Base-by-base conservation (phyloP, 148 eudicot species). In the Drosera capensis region DNA sequence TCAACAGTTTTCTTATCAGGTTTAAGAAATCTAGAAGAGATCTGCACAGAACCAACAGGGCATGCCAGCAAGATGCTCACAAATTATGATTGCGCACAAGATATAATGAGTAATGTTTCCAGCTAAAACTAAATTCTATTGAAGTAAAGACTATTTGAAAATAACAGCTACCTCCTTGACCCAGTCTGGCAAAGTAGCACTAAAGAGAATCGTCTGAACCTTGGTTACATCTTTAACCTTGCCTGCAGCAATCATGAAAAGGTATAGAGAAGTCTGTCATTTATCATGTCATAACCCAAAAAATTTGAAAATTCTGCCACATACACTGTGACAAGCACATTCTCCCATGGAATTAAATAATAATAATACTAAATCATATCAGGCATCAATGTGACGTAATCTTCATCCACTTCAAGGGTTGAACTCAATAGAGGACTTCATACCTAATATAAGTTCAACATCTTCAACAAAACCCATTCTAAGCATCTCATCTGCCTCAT, bases 401-500 rank as follows among this genome's bases (percentile, higher is more conserved):
- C n/a, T n/a, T n/a, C n/a, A n/a, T n/a, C n/a, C n/a, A n/a, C n/a
- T n/a, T n/a, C n/a, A n/a, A n/a, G n/a, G n/a, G n/a, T n/a, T n/a
- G n/a, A n/a, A n/a, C n/a, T n/a, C n/a, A n/a, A n/a, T n/a, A n/a
- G n/a, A n/a, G 22, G 47, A 45, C 36, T 36, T 22, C 69, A 20
- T 61, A 84, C 97, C 87, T 30, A 88, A 51, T 43, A 83, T 88
- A 34, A 77, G 73, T 60, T 88, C 93, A 53, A 88, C 94, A 55
- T 88, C 97, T 6, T 83, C 94, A 60, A 88, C 94, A 51, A 86
- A 86, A 42, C 96, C 96, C 86, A 81, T 82, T 51, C 64, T 75
- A 37, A 86, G 66, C 96, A 88, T 88, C 64, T 88, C 97, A 71
- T 88, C 97, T 63, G 94, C 84, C 71, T 90, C 95, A 59, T 90